Conservation (phyloP, 805 yeast species). For the Saturnispora galanensis region DNA sequence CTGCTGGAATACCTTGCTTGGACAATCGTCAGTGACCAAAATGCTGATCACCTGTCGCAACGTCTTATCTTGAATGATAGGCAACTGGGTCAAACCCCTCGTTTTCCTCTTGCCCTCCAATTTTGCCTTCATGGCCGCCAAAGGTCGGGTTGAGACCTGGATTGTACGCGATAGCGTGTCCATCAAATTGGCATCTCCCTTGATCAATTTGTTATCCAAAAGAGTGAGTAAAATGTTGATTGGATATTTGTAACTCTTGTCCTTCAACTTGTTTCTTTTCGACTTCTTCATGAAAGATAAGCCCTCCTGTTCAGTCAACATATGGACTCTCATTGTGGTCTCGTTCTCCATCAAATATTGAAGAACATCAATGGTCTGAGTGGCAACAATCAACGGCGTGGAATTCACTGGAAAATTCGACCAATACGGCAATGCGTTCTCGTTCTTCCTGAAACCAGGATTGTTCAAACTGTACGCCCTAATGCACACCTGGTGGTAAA, state of each 20-base stretch:
- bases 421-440: neutral
- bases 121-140: slow-evolving; percentile 38
- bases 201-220: slow-evolving; percentile 52
- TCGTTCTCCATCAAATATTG: slow-evolving; percentile 62
- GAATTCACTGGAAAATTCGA: slow-evolving; percentile 45
- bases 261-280: slow-evolving; percentile 28
- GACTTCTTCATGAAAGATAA: slow-evolving; percentile 32
- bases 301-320: slow-evolving; percentile 69
- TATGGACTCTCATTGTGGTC: slow-evolving; percentile 58
- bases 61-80: slow-evolving; percentile 53
- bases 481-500: slow-evolving; percentile 46
- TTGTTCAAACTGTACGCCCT: slow-evolving; percentile 30
- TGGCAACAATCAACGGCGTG: slow-evolving; percentile 62
- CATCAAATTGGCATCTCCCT: slow-evolving; percentile 65
- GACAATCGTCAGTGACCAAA: slow-evolving; percentile 72
- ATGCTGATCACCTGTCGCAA: slow-evolving; percentile 56
- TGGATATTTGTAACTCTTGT: slow-evolving; percentile 51
- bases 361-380: slow-evolving; percentile 66
- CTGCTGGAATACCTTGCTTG: slow-evolving; percentile 76
- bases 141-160: slow-evolving; percentile 68
- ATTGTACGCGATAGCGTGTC: slow-evolving; percentile 67
- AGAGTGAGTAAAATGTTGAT: slow-evolving; percentile 57
- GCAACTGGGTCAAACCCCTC: slow-evolving; percentile 33
- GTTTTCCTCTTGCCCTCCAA: slow-evolving; percentile 25
- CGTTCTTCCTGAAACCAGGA: neutral